Evolutionary conservation across 306 rosid species (phyloP), one percentile per base, ranked within the genome.

Genomic region (Elaeagnus macrophylla): DNA sequence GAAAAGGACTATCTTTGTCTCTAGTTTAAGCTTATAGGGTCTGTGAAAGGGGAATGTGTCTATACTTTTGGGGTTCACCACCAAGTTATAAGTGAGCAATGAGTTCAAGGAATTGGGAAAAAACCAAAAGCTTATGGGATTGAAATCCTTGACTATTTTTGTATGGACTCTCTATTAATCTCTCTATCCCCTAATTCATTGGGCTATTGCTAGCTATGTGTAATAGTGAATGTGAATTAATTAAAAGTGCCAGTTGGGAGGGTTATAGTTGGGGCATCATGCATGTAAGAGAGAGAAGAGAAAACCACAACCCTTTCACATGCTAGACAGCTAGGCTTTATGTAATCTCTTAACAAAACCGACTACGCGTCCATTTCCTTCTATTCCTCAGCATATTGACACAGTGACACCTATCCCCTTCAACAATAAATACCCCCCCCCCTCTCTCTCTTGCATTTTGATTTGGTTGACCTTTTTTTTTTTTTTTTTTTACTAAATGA

Each of bases 241-340:
- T 72, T 25, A 68, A 25, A 25, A 68, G 39, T 74, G 81, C 79
- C 77, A 67, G 84, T 77, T 75, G 85, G 73, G 70, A 60, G 58
- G 63, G 60, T 59, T 67, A 64, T 56, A 64, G 69, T 59, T 80
- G 75, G 67, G n/a, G n/a, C n/a, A n/a, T n/a, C n/a, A n/a, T 65
- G 74, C 76, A 25, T 25, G 32, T 39, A 62, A 42, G 53, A 40
- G 51, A 42, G 50, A 56, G 59, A 59, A 40, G 51, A 41, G 62
- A 65, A 63, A 58, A 64, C n/a, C 70, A 70, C 69, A 56, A 67
- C 51, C 45, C 39, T 66, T 51, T 78, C 97, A 89, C 95, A 82
- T 89, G 97, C 64, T 61, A 72, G 82, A 80, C 95, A 85, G 95
- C 95, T 41, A 82, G 72, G 84, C 95, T 69, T 74, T 54, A 74